Evolutionary conservation across 73 alveolate genomes (phyloP).

Genomic region (Paramecium biaurelia): DNA sequence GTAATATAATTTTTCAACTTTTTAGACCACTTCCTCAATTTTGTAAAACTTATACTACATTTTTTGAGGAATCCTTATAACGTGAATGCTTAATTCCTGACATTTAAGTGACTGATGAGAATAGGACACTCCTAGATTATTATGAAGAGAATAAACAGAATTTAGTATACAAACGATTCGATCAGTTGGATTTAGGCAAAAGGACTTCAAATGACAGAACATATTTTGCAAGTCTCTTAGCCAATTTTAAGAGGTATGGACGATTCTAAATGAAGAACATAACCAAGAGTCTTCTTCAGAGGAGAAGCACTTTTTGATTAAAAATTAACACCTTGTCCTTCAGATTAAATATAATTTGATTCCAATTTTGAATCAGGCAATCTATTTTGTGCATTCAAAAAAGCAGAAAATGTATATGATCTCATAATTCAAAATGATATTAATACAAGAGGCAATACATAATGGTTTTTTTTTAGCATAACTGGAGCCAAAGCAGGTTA

Average conservation of each 20-base stretch:
- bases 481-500: slow-evolving; percentile 65
- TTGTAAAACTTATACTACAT: not conserved
- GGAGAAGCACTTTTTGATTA: slow-evolving; percentile 47
- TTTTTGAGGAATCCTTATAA: not conserved
- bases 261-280: not conserved
- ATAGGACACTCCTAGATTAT: slow-evolving; percentile 5
- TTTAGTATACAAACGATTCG: slow-evolving; percentile 44
- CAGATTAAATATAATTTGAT: slow-evolving; percentile 33
- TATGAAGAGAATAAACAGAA: slow-evolving; percentile 44
- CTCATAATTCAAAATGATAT: slow-evolving; percentile 70
- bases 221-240: slow-evolving; percentile 34
- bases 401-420: slow-evolving; percentile 64
- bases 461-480: slow-evolving; percentile 67
- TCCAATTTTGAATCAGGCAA: slow-evolving; percentile 76
- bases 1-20: not conserved
- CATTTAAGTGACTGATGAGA: not conserved
- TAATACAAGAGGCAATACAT: slow-evolving; percentile 75
- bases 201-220: not conserved
- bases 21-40: slow-evolving; percentile 26
- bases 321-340: not conserved
- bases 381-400: slow-evolving; percentile 68
- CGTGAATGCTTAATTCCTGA: not conserved
- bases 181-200: slow-evolving; percentile 25
- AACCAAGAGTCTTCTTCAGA: slow-evolving; percentile 35
- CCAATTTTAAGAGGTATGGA: slow-evolving; percentile 43